phyloP scores from a whole-genome alignment of 2,329 filamentous ascomycete species.

The Aspergillus japonicus region DNA sequence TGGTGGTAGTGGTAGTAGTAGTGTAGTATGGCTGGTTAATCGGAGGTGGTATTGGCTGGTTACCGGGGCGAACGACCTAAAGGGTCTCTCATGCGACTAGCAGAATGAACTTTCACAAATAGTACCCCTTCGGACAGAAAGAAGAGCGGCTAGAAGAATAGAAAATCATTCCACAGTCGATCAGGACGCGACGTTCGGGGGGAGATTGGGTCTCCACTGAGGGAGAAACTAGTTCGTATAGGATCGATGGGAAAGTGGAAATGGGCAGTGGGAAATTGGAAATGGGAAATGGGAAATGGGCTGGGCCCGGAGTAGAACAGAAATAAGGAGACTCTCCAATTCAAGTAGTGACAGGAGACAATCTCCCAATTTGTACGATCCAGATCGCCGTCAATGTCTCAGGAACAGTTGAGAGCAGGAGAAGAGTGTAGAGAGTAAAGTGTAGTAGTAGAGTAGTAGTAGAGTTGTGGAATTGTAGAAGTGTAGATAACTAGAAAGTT shows the following conservation, averaged over 20 bases:
- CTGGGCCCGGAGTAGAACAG: neutral
- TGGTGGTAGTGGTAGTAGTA: conserved; percentile 7
- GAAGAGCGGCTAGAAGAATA: conserved; percentile 11
- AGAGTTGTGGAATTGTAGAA: neutral
- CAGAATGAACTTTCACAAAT: neutral
- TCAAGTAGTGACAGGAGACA: neutral
- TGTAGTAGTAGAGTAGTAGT: neutral
- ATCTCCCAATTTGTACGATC: neutral
- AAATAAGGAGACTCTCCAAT: neutral
- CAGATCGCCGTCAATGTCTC: neutral
- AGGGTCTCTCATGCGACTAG: conserved; percentile 3
- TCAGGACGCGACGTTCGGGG: conserved; percentile 14
- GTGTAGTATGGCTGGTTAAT: neutral
- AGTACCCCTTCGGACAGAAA: neutral
- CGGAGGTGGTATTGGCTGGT: conserved; percentile 24
- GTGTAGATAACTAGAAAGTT: neutral
- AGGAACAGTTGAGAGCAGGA: neutral
- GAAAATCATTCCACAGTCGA: conserved; percentile 8
- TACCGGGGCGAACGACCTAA: conserved; percentile 31
- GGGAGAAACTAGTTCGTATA: conserved; percentile 6
- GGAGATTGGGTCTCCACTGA: conserved; percentile 14
- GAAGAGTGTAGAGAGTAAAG: neutral
- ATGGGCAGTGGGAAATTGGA: too few species aligned
- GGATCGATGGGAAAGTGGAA: neutral
- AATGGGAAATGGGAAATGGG: neutral